These are phyloP conservation scores for Ceratobasidium sp. DNA, from an alignment of 1,284 basidiomycete genomes.

Conservation along the genomic window DNA sequence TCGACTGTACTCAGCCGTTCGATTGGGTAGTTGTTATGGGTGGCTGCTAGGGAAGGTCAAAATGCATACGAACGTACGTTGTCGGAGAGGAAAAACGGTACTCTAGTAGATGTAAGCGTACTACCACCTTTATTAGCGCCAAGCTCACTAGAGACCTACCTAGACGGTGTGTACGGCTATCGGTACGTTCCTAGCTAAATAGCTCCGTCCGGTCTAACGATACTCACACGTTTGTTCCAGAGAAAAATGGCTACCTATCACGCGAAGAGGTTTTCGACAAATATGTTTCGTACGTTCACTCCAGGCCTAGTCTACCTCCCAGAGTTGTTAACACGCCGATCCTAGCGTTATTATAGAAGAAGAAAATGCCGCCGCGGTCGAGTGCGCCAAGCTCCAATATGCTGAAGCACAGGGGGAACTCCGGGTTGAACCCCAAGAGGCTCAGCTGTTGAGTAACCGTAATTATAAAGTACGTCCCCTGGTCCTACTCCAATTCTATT, in stretches of 20 bases:
- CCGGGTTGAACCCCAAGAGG: neutral
- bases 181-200: neutral
- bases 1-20: neutral
- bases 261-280: neutral
- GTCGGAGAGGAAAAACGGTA: neutral
- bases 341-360: neutral
- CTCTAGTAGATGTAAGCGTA: neutral
- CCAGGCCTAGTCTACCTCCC: neutral
- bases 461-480: neutral
- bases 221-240: neutral
- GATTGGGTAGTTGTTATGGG: neutral
- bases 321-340: neutral
- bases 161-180: neutral
- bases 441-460: neutral
- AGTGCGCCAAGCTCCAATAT: neutral
- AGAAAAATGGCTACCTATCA: neutral
- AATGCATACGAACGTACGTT: neutral
- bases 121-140: neutral
- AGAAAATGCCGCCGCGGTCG: neutral
- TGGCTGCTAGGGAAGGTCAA: slow-evolving; percentile 5
- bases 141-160: neutral
- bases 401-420: neutral
- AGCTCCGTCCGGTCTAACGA: neutral
- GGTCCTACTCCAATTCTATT: neutral
- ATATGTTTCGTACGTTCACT: neutral